A percentile compares a stretch with the other conserved stretches of the same genome.
These are phyloP conservation scores for Wickerhamiella musiphila DNA, from an alignment of 805 yeast genomes.

Conservation along the genomic window DNA sequence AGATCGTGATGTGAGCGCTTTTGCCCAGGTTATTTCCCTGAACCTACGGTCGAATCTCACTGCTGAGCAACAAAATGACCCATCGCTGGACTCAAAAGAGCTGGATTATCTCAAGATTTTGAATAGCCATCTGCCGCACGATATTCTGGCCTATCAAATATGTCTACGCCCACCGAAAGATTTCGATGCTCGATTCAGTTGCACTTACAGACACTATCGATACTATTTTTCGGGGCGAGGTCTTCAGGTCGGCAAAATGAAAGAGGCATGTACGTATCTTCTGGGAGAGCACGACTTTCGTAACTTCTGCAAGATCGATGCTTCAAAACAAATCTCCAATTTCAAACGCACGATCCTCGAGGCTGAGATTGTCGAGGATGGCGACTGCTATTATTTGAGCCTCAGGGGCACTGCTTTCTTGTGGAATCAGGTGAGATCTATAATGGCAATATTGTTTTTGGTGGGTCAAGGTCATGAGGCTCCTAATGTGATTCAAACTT, in stretches of 20 bases:
- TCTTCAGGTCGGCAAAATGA: conserved; percentile 52
- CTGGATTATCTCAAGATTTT: conserved; percentile 58
- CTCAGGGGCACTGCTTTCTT: conserved; percentile 76
- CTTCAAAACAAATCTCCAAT: conserved; percentile 78
- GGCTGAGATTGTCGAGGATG: conserved; percentile 28
- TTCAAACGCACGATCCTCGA: conserved; percentile 45
- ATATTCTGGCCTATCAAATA: conserved; percentile 66
- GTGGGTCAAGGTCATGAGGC: conserved; percentile 65
- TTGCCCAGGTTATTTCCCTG: conserved; percentile 83
- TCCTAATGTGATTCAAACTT: conserved; percentile 36
- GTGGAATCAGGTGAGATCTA: conserved; percentile 97
- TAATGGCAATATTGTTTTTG: conserved; percentile 67
- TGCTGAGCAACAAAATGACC: conserved; percentile 41
- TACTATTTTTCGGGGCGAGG: conserved; percentile 40
- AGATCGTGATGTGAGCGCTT: conserved; percentile 91
- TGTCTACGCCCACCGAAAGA: conserved; percentile 65
- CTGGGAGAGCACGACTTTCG: conserved; percentile 79
- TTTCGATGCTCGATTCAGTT: conserved; percentile 89
- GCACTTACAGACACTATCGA: conserved; percentile 69
- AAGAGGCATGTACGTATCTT: conserved; percentile 40
- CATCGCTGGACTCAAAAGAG: conserved; percentile 45
- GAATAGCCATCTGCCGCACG: conserved; percentile 64
- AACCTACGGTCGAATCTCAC: conserved; percentile 52
- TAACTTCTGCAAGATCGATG: conserved; percentile 88
- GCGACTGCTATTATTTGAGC: conserved; percentile 44